These are phyloP conservation scores for Pichia deserticola DNA, from an alignment of 805 yeast species.

Conservation along the genomic window DNA sequence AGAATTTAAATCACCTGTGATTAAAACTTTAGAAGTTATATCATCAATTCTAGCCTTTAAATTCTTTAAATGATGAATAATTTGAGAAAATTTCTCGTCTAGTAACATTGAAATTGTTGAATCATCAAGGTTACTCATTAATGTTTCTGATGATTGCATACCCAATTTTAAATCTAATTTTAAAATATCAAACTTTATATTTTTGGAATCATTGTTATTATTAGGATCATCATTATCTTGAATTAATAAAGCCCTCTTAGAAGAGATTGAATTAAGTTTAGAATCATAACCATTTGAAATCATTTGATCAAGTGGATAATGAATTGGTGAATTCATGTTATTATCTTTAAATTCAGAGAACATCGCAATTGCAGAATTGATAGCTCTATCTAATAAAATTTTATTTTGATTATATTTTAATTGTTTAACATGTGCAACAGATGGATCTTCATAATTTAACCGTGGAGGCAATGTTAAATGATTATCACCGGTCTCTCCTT, in stretches of 20 bases:
- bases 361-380: conserved; percentile 44
- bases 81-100: conserved; percentile 58
- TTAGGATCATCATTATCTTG: conserved; percentile 24
- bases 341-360: conserved; percentile 46
- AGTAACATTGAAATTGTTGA: conserved; percentile 61
- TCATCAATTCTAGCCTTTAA: conserved; percentile 82
- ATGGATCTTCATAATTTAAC: conserved; percentile 2
- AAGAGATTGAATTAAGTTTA: conserved; percentile 39
- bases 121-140: conserved; percentile 55
- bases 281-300: conserved; percentile 15
- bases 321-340: conserved; percentile 53
- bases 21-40: conserved; percentile 85
- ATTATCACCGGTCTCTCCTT: conserved; percentile 15
- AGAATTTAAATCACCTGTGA: conserved; percentile 94
- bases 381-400: conserved; percentile 53
- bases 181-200: conserved; percentile 48
- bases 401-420: conserved; percentile 70
- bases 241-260: conserved; percentile 46
- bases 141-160: conserved; percentile 30
- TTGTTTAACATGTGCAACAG: conserved; percentile 34
- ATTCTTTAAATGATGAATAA: conserved; percentile 58
- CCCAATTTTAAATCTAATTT: conserved; percentile 56
- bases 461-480: neutral
- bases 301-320: conserved; percentile 42
- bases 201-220: neutral